These are phyloP conservation scores for Rhinocladiella similis DNA, from an alignment of 2,329 filamentous ascomycete genomes.

Conservation along the genomic window DNA sequence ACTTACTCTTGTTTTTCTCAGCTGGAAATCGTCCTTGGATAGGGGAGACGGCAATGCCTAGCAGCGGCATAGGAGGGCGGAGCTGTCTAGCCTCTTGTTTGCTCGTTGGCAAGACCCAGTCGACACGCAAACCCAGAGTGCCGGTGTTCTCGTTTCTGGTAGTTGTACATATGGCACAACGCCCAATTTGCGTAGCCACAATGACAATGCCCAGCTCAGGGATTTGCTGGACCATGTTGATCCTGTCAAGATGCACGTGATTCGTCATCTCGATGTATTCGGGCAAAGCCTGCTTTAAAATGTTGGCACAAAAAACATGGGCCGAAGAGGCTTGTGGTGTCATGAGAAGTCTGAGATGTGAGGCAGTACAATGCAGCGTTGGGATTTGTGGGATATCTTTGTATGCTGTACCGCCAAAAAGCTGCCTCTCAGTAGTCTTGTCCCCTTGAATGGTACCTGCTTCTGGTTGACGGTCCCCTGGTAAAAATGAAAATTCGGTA, in stretches of 20 bases:
- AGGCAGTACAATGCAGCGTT: conserved; percentile 26
- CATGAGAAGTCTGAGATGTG: conserved; percentile 27
- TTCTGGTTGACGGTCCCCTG: not conserved
- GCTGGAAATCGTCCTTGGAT: conserved; percentile 47
- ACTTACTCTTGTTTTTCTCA: conserved; percentile 13
- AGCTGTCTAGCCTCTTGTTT: conserved; percentile 48
- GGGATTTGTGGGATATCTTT: conserved; percentile 22
- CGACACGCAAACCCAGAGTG: conserved; percentile 52
- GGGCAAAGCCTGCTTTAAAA: conserved; percentile 27
- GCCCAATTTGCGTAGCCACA: conserved; percentile 58
- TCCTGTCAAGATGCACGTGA: conserved; percentile 37
- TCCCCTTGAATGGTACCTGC: not conserved
- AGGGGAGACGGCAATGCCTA: conserved; percentile 58
- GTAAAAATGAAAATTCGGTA: not conserved
- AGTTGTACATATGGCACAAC: conserved; percentile 55
- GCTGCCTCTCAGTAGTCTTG: not conserved
- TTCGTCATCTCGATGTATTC: conserved; percentile 9
- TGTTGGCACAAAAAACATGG: conserved; percentile 29
- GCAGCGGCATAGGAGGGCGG: conserved; percentile 45
- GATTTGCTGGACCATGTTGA: conserved; percentile 60
- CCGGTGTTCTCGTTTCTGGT: conserved; percentile 41
- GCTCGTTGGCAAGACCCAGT: conserved; percentile 56
- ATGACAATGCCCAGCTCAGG: conserved; percentile 60
- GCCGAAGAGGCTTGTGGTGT: conserved; percentile 21
- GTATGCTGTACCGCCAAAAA: not conserved